Evolutionary conservation across 139 green algal genomes (phyloP).

Genomic region (Desmodesmus armatus): DNA sequence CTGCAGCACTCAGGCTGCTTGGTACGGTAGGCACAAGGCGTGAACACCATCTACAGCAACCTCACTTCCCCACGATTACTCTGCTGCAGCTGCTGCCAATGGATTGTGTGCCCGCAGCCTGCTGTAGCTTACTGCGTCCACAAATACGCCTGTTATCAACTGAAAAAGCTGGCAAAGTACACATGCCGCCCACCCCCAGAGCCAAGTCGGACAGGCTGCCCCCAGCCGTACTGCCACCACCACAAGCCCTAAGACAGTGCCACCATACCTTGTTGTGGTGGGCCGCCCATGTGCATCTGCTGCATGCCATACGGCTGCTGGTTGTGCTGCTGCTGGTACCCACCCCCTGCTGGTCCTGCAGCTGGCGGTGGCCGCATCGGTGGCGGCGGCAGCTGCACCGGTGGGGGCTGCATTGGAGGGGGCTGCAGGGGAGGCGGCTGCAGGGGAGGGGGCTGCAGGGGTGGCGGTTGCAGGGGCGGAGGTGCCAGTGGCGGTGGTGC

Average conservation of each 20-base stretch:
- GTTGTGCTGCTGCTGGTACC: conserved; percentile 21
- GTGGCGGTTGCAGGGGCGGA: conserved; percentile 14
- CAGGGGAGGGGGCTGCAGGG: background rate
- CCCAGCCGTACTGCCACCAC: background rate
- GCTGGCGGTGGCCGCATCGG: conserved; percentile 9
- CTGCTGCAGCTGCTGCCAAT: background rate
- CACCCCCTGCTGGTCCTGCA: conserved; percentile 6
- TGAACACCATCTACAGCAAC: background rate
- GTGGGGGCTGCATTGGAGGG: background rate
- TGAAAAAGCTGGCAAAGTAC: background rate
- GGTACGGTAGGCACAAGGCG: too few species aligned
- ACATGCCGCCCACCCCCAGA: background rate
- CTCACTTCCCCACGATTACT: background rate
- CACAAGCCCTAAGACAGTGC: background rate
- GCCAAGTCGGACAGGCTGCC: background rate
- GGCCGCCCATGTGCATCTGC: background rate
- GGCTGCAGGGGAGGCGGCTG: conserved; percentile 14
- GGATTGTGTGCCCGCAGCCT: too few species aligned
- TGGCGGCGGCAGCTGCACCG: background rate
- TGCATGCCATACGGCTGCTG: conserved; percentile 24
- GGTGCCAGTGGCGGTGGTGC: conserved; percentile 18
- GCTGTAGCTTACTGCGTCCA: background rate
- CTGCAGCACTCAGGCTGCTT: background rate
- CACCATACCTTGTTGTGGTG: background rate
- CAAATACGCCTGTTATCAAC: background rate